These are phyloP conservation scores for Capronia americana DNA, from an alignment of 2,329 filamentous ascomycete species.

Conservation along the genomic window DNA sequence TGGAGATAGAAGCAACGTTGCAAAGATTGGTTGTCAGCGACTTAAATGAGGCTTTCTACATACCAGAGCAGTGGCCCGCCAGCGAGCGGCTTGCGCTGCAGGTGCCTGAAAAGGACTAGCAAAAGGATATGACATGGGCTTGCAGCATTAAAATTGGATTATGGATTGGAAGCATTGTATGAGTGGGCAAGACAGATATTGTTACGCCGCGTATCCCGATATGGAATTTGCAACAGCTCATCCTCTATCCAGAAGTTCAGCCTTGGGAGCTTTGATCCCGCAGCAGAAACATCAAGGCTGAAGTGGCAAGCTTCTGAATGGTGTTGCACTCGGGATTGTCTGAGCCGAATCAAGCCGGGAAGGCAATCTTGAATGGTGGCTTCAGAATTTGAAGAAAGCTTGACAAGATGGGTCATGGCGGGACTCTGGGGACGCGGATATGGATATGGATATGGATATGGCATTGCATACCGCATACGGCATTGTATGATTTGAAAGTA, in stretches of 20 bases:
- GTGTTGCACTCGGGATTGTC: background rate
- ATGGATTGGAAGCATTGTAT: background rate
- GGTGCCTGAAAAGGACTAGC: slow-evolving; percentile 16
- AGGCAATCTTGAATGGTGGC: background rate
- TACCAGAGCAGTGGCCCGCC: background rate
- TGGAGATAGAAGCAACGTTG: background rate
- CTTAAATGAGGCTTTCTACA: background rate
- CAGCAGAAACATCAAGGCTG: background rate
- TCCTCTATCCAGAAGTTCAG: background rate
- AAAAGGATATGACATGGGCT: slow-evolving; percentile 5
- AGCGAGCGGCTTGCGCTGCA: slow-evolving; percentile 4
- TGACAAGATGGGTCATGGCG: background rate
- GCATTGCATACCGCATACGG: background rate
- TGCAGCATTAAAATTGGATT: background rate
- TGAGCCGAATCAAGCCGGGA: background rate
- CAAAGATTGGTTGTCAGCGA: background rate
- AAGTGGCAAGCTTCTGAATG: background rate
- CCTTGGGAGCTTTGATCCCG: background rate
- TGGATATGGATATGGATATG: background rate
- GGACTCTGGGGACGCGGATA: background rate
- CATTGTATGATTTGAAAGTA: background rate
- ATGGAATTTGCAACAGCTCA: background rate
- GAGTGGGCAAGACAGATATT: background rate
- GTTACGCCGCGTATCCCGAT: background rate
- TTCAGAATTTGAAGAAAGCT: background rate